A percentile compares a stretch with the other conserved stretches of the same genome.
These are phyloP conservation scores for Fusarium xyrophilum DNA, from an alignment of 2,329 filamentous ascomycete species.

Conservation along the genomic window DNA sequence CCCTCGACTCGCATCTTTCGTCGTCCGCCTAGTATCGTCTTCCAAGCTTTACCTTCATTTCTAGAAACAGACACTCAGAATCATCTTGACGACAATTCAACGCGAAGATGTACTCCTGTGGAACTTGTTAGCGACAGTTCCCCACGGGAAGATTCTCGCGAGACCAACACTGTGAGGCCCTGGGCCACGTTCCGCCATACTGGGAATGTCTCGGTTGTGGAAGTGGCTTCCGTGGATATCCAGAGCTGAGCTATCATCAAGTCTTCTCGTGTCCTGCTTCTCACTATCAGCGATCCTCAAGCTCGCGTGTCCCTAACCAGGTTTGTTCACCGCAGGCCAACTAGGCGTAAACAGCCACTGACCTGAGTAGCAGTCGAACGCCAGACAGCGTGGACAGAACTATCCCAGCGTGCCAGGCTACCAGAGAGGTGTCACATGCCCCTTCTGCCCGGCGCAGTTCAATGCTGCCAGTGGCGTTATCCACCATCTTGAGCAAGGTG, in stretches of 20 bases:
- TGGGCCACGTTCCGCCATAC: conserved; percentile 29
- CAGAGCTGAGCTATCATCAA: neutral
- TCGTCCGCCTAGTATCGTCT: neutral
- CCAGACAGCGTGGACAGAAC: neutral
- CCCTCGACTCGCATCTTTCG: neutral
- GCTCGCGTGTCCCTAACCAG: neutral
- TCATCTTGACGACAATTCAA: fast-evolving
- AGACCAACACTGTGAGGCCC: conserved; percentile 38
- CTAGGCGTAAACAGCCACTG: neutral
- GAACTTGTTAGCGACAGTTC: conserved; percentile 39
- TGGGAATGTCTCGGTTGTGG: conserved; percentile 42
- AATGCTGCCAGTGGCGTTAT: conserved; percentile 60
- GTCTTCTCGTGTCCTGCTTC: neutral
- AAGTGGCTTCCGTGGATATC: conserved; percentile 14
- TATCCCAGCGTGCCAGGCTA: neutral
- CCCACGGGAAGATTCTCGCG: conserved; percentile 30
- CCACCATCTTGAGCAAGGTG: conserved; percentile 64
- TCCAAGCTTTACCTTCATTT: neutral
- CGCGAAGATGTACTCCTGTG: conserved; percentile 32
- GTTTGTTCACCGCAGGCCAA: neutral
- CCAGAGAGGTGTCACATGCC: conserved; percentile 51
- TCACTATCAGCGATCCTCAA: neutral
- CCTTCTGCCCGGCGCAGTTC: conserved; percentile 58
- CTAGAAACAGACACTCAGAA: neutral
- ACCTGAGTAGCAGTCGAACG: neutral